phyloP scores from a whole-genome alignment of 2,329 filamentous ascomycete species.

The Monosporascus sp. region DNA sequence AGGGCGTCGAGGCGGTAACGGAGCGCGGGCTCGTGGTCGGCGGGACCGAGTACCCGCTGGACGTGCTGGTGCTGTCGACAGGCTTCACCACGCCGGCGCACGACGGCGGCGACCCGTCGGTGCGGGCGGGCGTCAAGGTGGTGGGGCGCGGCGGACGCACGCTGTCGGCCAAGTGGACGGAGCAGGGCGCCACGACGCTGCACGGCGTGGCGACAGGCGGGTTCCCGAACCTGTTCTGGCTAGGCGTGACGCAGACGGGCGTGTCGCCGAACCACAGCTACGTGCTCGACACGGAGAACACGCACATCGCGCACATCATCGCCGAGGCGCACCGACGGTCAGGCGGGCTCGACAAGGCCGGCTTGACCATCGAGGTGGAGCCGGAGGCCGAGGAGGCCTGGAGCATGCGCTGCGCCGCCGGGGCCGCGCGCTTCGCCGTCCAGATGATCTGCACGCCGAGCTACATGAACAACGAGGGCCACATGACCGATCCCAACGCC shows the following conservation, averaged over 20 bases:
- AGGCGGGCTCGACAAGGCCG: slow-evolving; percentile 10
- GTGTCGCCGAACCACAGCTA: slow-evolving; percentile 19
- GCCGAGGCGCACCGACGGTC: slow-evolving; percentile 26
- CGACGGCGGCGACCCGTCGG: slow-evolving; percentile 38
- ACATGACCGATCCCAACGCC: slow-evolving; percentile 13
- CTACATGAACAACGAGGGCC: slow-evolving; percentile 46
- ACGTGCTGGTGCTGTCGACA: slow-evolving; percentile 31
- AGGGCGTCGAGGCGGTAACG: slow-evolving; percentile 44
- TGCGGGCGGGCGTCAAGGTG: slow-evolving; percentile 31
- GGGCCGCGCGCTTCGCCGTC: slow-evolving; percentile 34
- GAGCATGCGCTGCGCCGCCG: slow-evolving; percentile 30
- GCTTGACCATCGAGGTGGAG: slow-evolving; percentile 38
- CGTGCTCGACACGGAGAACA: slow-evolving; percentile 14
- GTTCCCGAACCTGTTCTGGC: slow-evolving; percentile 53
- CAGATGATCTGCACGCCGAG: slow-evolving; percentile 48
- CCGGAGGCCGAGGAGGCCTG: slow-evolving; percentile 43
- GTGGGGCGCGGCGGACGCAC: slow-evolving; percentile 16
- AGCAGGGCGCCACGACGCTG: slow-evolving; percentile 40
- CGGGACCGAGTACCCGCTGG: slow-evolving; percentile 41
- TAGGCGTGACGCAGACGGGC: slow-evolving; percentile 36
- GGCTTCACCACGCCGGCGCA: slow-evolving; percentile 34
- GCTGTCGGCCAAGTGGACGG: slow-evolving; percentile 18
- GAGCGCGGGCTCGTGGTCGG: slow-evolving; percentile 41
- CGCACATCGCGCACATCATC: slow-evolving; percentile 28
- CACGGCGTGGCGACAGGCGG: slow-evolving; percentile 44